phyloP scores from a whole-genome alignment of 1,139 yeast species.

The Yamadazyma trypodendri region DNA sequence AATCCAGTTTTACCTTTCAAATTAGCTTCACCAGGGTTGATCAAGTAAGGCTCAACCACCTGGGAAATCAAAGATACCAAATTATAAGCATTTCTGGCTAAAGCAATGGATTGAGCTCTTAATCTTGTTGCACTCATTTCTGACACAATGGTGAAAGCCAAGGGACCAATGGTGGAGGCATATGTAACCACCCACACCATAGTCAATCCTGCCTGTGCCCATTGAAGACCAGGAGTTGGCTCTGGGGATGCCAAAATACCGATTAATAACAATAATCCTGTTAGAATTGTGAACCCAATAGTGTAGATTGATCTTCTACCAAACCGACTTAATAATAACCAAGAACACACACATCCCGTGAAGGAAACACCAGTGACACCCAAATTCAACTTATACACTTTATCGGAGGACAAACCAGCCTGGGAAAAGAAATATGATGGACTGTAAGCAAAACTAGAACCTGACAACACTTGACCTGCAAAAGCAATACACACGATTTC shows the following conservation, averaged over 20 bases:
- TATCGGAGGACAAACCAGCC: slow-evolving; percentile 20
- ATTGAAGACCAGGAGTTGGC: slow-evolving; percentile 17
- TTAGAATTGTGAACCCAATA: slow-evolving; percentile 21
- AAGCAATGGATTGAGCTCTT: slow-evolving; percentile 25
- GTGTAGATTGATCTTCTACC: slow-evolving; percentile 26
- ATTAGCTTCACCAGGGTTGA: slow-evolving; percentile 23
- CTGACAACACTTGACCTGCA: slow-evolving; percentile 24
- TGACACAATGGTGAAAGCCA: slow-evolving; percentile 23
- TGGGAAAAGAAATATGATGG: slow-evolving; percentile 25
- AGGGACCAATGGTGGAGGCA: slow-evolving; percentile 25
- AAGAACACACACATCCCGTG: slow-evolving; percentile 19
- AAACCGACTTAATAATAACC: slow-evolving; percentile 20
- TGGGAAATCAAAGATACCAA: slow-evolving; percentile 20
- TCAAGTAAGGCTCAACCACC: slow-evolving; percentile 26
- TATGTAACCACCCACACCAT: slow-evolving; percentile 25
- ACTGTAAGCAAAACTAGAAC: slow-evolving; percentile 23
- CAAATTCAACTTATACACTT: slow-evolving; percentile 25
- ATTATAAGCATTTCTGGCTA: slow-evolving; percentile 26
- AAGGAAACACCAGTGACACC: slow-evolving; percentile 28
- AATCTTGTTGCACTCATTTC: slow-evolving; percentile 26
- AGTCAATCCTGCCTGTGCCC: slow-evolving; percentile 25
- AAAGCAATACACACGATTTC: slow-evolving; percentile 24
- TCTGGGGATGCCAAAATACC: slow-evolving; percentile 38
- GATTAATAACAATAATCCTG: slow-evolving; percentile 40
- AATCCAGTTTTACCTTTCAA: slow-evolving; percentile 27